Evolutionary conservation across 345 rosid genomes (phyloP), one percentile per base, ranked within the genome.

Genomic region (Dipteronia sinensis): DNA sequence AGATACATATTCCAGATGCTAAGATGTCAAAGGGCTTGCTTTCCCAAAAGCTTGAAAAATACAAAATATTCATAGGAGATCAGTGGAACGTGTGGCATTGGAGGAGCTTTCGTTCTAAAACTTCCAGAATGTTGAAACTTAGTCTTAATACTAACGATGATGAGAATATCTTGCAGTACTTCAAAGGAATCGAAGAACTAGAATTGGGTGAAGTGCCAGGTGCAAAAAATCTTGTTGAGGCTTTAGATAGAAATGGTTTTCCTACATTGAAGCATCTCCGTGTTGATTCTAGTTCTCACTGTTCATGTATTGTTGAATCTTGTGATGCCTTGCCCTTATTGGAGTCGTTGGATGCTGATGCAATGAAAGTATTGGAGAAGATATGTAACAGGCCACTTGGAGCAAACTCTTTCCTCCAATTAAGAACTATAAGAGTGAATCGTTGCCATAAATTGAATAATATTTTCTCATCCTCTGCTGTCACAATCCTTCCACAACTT

Each of bases 231-330:
- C 1, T 61, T 6, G 7, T 80, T 38, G 25, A 19, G 11, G 44
- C 63, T 0, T 47, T 78, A 7, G 19, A 67, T 4, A 1, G 5
- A 4, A 40, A 71, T 59, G 69, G 81, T 3, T 79, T 82, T 61
- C 69, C 3, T 1, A 62, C 44, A 10, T 40, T 82, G 31, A 78
- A 74, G 56, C 23, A 69, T 44, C 69, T 78, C 23, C 47, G 11
- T 0, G 19, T 78, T 5, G 16, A 23, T 27, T n/a, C 11, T 6
- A 59, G 25, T 58, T 20, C 68, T 8, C 47, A 59, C 0, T 3
- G 71, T 20, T 10, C 20, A 0, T 82, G 56, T 2, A 31, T 82
- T 0, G 1, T 74, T 1, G 6, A 22, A 4, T 23, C 73, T 9
- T n/a, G 7, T 15, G 3, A 0, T 7, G 64, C 76, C n/a, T 76